Evolutionary conservation across 2,329 filamentous ascomycete genomes (phyloP).

Genomic region (Gaeumannomyces tritici): DNA sequence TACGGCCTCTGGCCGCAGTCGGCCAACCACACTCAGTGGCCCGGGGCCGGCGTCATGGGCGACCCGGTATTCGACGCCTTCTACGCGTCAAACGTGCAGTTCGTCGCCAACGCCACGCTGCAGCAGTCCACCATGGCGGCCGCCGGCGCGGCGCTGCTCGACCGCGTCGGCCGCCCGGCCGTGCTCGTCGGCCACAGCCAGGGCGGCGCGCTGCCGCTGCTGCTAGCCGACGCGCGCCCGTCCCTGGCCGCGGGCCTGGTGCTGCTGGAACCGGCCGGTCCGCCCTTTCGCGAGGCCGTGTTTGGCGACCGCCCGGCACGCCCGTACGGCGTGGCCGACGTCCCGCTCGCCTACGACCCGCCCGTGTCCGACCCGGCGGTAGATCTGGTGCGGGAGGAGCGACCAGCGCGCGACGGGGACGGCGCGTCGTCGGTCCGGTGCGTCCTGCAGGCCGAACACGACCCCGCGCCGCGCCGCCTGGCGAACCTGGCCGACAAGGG

Average conservation of each 20-base stretch:
- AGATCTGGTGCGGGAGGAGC: conserved; percentile 22
- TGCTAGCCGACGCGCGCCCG: conserved; percentile 37
- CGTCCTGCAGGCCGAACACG: conserved; percentile 6
- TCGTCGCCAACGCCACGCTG: conserved; percentile 22
- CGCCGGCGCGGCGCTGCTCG: conserved; percentile 13
- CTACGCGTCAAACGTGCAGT: conserved; percentile 26
- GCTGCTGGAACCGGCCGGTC: conserved; percentile 42
- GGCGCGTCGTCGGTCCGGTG: conserved; percentile 6
- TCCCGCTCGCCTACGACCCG: conserved; percentile 31
- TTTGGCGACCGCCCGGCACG: conserved; percentile 18
- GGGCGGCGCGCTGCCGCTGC: conserved; percentile 29
- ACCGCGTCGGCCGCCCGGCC: conserved; percentile 20
- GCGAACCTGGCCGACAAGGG: conserved; percentile 36
- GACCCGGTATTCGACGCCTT: conserved; percentile 30
- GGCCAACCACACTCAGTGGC: conserved; percentile 31
- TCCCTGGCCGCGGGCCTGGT: conserved; percentile 36
- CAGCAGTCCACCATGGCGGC: conserved; percentile 23
- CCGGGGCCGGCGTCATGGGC: conserved; percentile 26
- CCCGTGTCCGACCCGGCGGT: conserved; percentile 19
- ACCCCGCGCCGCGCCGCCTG: conserved; percentile 26
- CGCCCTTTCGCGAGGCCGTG: conserved; percentile 31
- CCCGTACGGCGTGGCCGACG: conserved; percentile 12
- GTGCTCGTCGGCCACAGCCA: conserved; percentile 35
- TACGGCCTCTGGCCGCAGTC: conserved; percentile 29
- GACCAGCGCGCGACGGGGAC: conserved; percentile 11